phyloP scores from a whole-genome alignment of 306 rosid genomes.

The Herpetospermum pedunculosum region DNA sequence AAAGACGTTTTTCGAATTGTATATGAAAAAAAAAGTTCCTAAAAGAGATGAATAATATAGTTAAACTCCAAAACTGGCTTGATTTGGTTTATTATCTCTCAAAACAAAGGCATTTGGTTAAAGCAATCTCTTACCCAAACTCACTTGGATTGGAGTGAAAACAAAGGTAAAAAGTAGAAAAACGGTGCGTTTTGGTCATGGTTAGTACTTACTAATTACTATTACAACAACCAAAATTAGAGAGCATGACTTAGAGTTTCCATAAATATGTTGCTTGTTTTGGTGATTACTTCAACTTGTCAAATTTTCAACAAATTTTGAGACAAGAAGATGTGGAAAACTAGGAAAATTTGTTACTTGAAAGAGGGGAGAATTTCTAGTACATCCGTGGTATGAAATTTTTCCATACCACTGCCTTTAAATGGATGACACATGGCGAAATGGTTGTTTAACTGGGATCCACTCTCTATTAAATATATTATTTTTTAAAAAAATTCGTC shows the following conservation, averaged over 20 bases:
- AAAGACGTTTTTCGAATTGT: background rate
- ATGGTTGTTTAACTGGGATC: too few relatives aligned
- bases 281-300: background rate
- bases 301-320: background rate
- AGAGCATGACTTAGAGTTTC: background rate
- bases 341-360: background rate
- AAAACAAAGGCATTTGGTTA: background rate
- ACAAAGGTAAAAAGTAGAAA: background rate
- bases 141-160: background rate
- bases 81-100: background rate
- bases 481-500: too few relatives aligned
- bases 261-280: slow-evolving; percentile 3
- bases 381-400: too few relatives aligned
- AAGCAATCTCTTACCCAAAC: background rate
- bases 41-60: background rate
- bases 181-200: background rate
- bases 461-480: too few relatives aligned
- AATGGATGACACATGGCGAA: too few relatives aligned
- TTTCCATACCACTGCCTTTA: too few relatives aligned
- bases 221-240: slow-evolving; percentile 2
- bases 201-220: background rate
- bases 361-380: background rate
- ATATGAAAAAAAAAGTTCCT: background rate
- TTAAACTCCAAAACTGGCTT: background rate
- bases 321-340: background rate